Conservation (phyloP, 2,329 filamentous ascomycete species). For the Colletotrichum spinosum region DNA sequence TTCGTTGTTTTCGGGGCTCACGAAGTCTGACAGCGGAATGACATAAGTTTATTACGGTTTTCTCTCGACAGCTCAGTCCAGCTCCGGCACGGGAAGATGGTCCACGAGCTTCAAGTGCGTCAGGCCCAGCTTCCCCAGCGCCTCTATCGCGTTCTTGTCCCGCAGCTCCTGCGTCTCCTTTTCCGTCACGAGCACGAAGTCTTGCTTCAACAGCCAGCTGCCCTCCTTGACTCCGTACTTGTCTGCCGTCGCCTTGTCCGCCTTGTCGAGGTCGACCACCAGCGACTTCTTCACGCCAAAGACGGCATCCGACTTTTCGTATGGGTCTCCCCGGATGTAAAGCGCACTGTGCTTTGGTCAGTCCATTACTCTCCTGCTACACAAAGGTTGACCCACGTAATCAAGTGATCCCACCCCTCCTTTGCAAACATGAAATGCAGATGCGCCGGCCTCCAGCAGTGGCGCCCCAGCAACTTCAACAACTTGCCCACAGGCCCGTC, state of each 20-base stretch:
- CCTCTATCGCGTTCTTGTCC: slow-evolving; percentile 72
- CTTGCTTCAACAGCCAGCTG: slow-evolving; percentile 73
- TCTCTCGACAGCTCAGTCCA: slow-evolving; percentile 48
- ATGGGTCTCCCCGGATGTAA: slow-evolving; percentile 82
- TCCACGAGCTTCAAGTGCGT: slow-evolving; percentile 77
- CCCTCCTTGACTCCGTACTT: slow-evolving; percentile 74
- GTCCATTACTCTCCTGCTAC: not conserved
- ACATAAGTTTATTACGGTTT: slow-evolving; percentile 9
- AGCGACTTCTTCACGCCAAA: slow-evolving; percentile 89
- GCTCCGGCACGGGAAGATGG: slow-evolving; percentile 80
- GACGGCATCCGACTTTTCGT: slow-evolving; percentile 85
- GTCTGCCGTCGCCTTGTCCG: slow-evolving; percentile 62
- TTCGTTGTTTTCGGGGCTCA: too few species aligned
- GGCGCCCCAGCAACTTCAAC: slow-evolving; percentile 73
- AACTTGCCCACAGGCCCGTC: slow-evolving; percentile 86
- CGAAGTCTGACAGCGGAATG: slow-evolving; percentile 1
- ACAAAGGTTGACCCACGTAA: slow-evolving; percentile 73
- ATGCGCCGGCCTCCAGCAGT: slow-evolving; percentile 81
- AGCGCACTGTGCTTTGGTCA: slow-evolving; percentile 66
- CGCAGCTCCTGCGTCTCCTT: slow-evolving; percentile 75
- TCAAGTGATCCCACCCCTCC: slow-evolving; percentile 80
- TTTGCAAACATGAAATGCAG: slow-evolving; percentile 93
- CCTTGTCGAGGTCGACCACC: slow-evolving; percentile 71
- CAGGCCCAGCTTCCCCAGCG: slow-evolving; percentile 73
- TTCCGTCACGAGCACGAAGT: slow-evolving; percentile 82